Percentiles rank a stretch among this genome's conserved stretches.
These are phyloP conservation scores for Diplodia sapinea DNA, from an alignment of 2,329 filamentous ascomycete genomes.

Conservation along the genomic window DNA sequence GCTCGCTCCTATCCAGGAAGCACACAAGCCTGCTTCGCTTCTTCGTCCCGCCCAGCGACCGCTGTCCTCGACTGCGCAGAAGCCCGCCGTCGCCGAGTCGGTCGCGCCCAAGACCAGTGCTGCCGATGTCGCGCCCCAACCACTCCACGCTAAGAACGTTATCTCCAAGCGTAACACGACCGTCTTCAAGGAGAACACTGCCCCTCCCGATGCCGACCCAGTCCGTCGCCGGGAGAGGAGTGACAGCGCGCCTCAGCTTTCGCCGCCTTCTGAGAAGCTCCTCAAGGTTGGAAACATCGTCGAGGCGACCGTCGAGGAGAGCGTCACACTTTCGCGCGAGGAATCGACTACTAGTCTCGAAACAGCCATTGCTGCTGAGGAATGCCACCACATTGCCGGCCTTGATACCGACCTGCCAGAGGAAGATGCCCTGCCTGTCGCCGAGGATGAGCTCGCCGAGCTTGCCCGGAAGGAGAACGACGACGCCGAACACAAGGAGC, in stretches of 20 bases:
- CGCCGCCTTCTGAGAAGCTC: constrained; percentile 22
- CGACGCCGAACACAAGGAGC: constrained; percentile 45
- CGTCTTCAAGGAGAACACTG: constrained; percentile 59
- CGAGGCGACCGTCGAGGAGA: constrained; percentile 21
- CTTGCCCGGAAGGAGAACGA: constrained; percentile 45
- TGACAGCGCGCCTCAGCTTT: constrained; percentile 28
- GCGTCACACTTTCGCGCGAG: constrained; percentile 3
- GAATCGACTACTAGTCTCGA: constrained; percentile 29
- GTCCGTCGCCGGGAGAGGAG: constrained; percentile 24
- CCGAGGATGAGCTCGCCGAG: constrained; percentile 34
- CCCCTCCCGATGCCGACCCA: constrained; percentile 5
- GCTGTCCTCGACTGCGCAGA: constrained; percentile 10
- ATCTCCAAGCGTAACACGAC: constrained; percentile 44
- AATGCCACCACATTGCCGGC: constrained; percentile 23
- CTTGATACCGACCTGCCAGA: constrained; percentile 15
- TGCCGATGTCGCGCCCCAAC: constrained; percentile 9
- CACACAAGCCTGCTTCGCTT: constrained; percentile 15
- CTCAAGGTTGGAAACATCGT: constrained; percentile 3
- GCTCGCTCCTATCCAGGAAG: constrained; percentile 28
- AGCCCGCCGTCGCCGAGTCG: constrained; percentile 13
- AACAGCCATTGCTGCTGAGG: constrained; percentile 29
- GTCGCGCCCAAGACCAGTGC: constrained; percentile 4
- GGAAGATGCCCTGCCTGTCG: constrained; percentile 32
- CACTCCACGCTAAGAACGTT: constrained; percentile 15
- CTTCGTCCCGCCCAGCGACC: constrained; percentile 30